Evolutionary conservation across 139 green algal species (phyloP).

Genomic region (Coelastrella sp.): DNA sequence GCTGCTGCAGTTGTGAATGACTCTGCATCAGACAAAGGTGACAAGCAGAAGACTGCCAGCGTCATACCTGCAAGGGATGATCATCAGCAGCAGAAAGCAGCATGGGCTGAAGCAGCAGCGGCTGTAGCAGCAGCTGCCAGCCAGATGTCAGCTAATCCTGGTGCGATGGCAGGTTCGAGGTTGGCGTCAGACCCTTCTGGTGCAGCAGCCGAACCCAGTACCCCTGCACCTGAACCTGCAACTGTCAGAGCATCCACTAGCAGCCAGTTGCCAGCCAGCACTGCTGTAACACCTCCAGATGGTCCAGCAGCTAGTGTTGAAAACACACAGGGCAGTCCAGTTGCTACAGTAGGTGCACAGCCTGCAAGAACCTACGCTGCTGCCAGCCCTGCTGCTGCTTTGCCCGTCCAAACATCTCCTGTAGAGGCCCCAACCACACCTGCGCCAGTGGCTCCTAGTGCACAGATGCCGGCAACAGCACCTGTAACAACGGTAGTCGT

Average conservation of each 20-base stretch:
- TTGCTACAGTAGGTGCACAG: background rate
- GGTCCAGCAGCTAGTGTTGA: background rate
- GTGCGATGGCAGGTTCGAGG: too few relatives aligned
- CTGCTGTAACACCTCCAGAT: background rate
- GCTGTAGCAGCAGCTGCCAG: constrained; percentile 21
- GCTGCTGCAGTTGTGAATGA: background rate
- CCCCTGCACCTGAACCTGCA: background rate
- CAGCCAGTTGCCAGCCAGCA: background rate
- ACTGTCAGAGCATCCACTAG: background rate
- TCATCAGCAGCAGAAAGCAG: constrained; percentile 22
- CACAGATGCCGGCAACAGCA: background rate
- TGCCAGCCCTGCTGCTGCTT: constrained; percentile 36
- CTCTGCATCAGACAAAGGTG: background rate
- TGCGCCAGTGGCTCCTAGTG: background rate
- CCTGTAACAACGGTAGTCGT: constrained; percentile 18
- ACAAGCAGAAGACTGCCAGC: too few relatives aligned
- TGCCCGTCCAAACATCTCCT: background rate
- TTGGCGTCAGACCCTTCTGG: too few relatives aligned
- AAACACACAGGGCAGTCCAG: too few relatives aligned
- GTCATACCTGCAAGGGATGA: too few relatives aligned
- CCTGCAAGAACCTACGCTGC: background rate
- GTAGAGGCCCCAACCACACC: constrained; percentile 13
- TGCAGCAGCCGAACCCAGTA: too few relatives aligned
- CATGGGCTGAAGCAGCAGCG: constrained; percentile 23
- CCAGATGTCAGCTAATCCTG: too few relatives aligned